phyloP scores from a whole-genome alignment of 1,139 yeast species.

The Suhomyces bokatorum region DNA sequence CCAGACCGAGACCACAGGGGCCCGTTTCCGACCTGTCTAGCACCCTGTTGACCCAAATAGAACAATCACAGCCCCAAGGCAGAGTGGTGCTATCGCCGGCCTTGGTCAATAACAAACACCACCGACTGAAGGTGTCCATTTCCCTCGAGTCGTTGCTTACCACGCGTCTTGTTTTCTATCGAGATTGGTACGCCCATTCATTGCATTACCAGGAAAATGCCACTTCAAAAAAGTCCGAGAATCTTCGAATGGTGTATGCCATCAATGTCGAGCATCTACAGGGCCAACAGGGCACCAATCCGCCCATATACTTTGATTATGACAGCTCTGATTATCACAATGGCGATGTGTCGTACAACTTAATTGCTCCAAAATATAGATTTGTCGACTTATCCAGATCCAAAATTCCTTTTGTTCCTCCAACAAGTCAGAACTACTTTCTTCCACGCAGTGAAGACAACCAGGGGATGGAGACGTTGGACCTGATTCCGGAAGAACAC shows the following conservation, averaged over 20 bases:
- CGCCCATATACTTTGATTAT: conserved; percentile 28
- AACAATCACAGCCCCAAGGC: conserved; percentile 13
- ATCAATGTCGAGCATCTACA: conserved; percentile 21
- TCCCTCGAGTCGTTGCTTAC: conserved; percentile 25
- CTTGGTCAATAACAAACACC: not conserved
- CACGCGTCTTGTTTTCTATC: conserved; percentile 33
- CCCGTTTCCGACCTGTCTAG: not conserved
- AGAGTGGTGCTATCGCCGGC: conserved; percentile 23
- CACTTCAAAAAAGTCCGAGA: conserved; percentile 11
- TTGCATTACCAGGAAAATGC: conserved; percentile 21
- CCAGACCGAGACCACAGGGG: not conserved
- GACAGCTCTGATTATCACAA: conserved; percentile 9
- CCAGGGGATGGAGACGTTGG: not conserved
- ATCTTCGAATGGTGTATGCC: conserved; percentile 24
- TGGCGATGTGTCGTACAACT: not conserved
- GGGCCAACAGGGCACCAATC: conserved; percentile 9
- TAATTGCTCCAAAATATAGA: conserved; percentile 1
- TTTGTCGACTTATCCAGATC: conserved; percentile 11
- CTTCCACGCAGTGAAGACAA: conserved; percentile 1
- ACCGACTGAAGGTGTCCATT: not conserved
- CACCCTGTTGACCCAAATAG: not conserved
- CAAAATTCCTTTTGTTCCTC: not conserved
- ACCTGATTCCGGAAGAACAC: conserved; percentile 2
- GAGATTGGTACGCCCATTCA: conserved; percentile 40
- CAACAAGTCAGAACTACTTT: conserved; percentile 1